These are phyloP conservation scores for Lavandula angustifolia DNA, from an alignment of 257 asterid species.

Conservation along the genomic window DNA sequence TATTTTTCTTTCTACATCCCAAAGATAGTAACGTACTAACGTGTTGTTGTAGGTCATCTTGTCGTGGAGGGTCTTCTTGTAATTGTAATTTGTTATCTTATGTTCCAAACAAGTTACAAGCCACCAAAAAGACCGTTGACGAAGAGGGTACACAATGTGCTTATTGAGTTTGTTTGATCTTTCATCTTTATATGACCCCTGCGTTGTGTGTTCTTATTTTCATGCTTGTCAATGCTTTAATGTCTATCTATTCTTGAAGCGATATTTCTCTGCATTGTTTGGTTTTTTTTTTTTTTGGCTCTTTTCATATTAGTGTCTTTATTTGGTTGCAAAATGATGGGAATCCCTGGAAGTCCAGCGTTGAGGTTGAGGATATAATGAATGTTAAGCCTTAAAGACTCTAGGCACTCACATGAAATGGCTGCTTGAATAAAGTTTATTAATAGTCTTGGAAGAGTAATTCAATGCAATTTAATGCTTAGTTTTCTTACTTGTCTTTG, in stretches of 20 bases:
- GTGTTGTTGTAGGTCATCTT: conserved; percentile 70
- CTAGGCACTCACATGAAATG: conserved; percentile 9
- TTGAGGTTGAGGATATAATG: not conserved
- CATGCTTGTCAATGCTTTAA: not conserved
- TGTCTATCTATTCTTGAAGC: not conserved
- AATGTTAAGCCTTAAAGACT: conserved; percentile 2
- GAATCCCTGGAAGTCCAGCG: not conserved
- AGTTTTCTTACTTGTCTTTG: not conserved
- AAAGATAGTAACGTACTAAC: not conserved
- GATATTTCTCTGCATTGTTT: too few relatives aligned
- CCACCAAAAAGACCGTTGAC: conserved; percentile 98
- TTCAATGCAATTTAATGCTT: not conserved
- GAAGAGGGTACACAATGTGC: conserved; percentile 54
- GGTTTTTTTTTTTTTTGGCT: not conserved
- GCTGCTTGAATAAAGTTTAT: conserved; percentile 13
- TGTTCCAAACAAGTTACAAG: conserved; percentile 86
- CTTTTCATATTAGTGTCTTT: conserved; percentile 7
- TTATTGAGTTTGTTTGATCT: conserved; percentile 12
- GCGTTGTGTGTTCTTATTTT: not conserved
- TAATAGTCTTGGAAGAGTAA: not conserved
- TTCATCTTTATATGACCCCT: conserved; percentile 1
- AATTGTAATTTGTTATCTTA: conserved; percentile 77
- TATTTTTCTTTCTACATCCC: not conserved
- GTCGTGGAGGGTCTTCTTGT: conserved; percentile 90
- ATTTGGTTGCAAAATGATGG: conserved; percentile 17